Base-by-base conservation (phyloP, 768 basidiomycete genomes). In the Termitomyces bulborhizus region DNA sequence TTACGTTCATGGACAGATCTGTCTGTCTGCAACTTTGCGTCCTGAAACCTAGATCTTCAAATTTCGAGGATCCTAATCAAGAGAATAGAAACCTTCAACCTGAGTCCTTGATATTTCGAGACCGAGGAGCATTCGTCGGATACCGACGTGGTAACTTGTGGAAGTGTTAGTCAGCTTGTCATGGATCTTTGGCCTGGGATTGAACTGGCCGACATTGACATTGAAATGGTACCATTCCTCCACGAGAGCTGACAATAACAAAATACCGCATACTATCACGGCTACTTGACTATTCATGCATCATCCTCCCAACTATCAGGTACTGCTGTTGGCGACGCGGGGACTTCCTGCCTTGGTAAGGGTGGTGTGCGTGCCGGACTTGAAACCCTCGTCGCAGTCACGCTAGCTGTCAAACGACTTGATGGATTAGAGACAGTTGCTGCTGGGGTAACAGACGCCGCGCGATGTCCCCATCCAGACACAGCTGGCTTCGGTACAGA, bases 291-390 rank as follows among this genome's bases (percentile, higher is more conserved):
- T 29, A 18, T 29, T 50, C 37, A 50, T 40, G 37, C 53, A 62
- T 73, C 71, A 59, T 73, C 71, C 46, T 73, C 71, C 71, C 71
- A 73, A 57, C 62, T 67, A 54, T 73, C 70, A 11, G 67, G 64
- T 3, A 73, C 68, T 32, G 41, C 59, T 18, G 59, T 62, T n/a
- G 46, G 52, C n/a, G 58, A n/a, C 27, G 57, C 21, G 36, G 60
- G 48, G 36, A 34, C 40, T 21, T 57, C 45, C n/a, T 47, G 53
- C 27, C 9, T 40, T 16, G 12, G 37, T 26, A 24, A 2, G 13
- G 27, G 43, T 1, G 24, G 31, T 7, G 32, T 45, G 47, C 58
- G 47, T 24, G 54, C 51, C 2, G 57, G 60, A 48, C 64, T 57
- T n/a, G 60, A 47, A 13, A 53, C 40, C 34, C 55, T 56, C 12